Base-by-base conservation (phyloP, 2,329 filamentous ascomycete genomes). In the Rhynchosporium secalis region DNA sequence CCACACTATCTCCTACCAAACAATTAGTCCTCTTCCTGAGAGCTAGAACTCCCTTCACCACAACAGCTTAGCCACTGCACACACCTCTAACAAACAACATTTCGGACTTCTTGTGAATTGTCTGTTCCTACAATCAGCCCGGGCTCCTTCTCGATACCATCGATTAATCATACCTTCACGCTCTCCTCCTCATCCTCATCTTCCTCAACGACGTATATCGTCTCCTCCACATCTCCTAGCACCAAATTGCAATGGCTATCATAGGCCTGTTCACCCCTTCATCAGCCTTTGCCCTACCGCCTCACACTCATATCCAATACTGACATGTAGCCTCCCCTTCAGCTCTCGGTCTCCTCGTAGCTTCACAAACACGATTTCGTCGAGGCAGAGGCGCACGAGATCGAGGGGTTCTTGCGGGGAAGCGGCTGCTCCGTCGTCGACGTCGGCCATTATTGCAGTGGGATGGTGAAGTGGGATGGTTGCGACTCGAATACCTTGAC, bases 181-280 rank as follows among this genome's bases (percentile, higher is more conserved):
- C 86, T 85, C 62, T 94, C 88, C 62, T 90, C 87, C 28, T 92
- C 89, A 15, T 89, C 86, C 46, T 96, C 91, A 13, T 92, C 90
- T 64, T 96, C 93, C 63, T 96, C 93, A 4, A 96, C 88, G 40
- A 94, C 83, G 75, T 96, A 99, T 69, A 99, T 92, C 6, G 94
- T 98, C 81, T 99, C 95, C 74, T 97, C 92, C 4, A 98, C 95
- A 69, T 99, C 95, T 60, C 95, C 94, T 5, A 99, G 83, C 5
- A 99, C 92, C 49, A 99, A 79, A 74, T 99, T 99, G 83, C 96
- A 99, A 77, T 99, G 95, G 73, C 92, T 96, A 75, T 99, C 95
- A 76, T 99, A 99, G 61, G 95, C 95, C 95, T 99, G 63, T 33
- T 46, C 20, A 20, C 20, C 20, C 20, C 20, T 6, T 13, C 13